Evolutionary conservation across 441 rosid species (phyloP).

Genomic region (Populus tomentosa): DNA sequence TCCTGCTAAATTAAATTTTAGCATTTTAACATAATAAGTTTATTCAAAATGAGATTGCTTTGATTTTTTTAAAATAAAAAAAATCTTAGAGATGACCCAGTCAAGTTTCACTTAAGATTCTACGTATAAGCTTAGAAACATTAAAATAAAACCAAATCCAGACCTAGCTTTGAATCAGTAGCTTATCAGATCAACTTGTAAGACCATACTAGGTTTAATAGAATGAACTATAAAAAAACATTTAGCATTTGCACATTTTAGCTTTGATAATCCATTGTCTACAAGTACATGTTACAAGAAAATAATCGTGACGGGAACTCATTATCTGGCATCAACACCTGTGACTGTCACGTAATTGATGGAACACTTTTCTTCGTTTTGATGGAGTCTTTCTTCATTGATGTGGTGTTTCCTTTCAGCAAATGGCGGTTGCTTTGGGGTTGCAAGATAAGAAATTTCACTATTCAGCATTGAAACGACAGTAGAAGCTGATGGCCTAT

Average conservation of each 20-base stretch:
- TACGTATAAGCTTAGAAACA: too few relatives aligned
- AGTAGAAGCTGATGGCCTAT: background rate
- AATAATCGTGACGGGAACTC: background rate
- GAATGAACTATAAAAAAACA: too few relatives aligned
- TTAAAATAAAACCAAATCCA: too few relatives aligned
- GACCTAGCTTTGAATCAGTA: too few relatives aligned
- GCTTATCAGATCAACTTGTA: too few relatives aligned
- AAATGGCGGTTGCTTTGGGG: background rate
- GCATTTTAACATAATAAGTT: too few relatives aligned
- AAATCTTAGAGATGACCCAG: too few relatives aligned
- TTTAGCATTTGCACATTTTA: background rate
- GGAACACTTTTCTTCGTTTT: background rate
- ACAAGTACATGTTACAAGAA: background rate
- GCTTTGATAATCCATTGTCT: background rate
- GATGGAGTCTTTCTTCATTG: background rate
- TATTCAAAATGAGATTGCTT: too few relatives aligned
- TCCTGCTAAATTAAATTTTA: too few relatives aligned
- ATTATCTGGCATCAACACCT: background rate
- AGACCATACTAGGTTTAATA: too few relatives aligned
- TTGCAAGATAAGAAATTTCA: background rate
- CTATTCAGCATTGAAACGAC: background rate
- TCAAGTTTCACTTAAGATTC: too few relatives aligned
- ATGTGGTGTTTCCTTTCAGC: background rate
- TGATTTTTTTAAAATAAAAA: too few relatives aligned
- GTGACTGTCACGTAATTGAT: background rate